A percentile compares a stretch with the other conserved stretches of the same genome.
phyloP scores from a whole-genome alignment of 2,329 filamentous ascomycete species.

The Aspergillus sp. region DNA sequence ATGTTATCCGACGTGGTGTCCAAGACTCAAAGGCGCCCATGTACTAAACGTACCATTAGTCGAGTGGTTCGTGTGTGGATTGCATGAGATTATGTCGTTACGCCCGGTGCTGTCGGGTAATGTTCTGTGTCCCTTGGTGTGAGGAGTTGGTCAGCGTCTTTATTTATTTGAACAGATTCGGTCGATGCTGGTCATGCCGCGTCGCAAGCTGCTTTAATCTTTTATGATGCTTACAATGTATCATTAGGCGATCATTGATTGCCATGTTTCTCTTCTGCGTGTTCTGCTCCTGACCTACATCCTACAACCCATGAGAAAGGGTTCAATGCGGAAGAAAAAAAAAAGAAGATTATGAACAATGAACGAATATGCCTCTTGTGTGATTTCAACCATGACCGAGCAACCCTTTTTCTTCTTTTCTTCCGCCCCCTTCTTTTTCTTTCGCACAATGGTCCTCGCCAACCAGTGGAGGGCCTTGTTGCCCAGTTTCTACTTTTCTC shows the following conservation, averaged over 20 bases:
- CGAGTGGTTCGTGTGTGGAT: neutral
- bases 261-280: constrained; percentile 5
- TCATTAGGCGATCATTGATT: constrained; percentile 7
- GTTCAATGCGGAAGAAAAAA: constrained; percentile 1
- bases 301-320: constrained; percentile 3
- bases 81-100: constrained; percentile 1
- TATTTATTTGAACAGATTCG: constrained; percentile 14
- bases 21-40: constrained; percentile 68
- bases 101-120: constrained; percentile 7
- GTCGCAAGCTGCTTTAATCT: constrained; percentile 12
- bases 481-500: neutral
- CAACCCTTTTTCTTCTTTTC: neutral
- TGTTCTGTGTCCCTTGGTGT: neutral
- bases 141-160: constrained; percentile 8
- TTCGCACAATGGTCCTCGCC: neutral
- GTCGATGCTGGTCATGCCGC: constrained; percentile 32
- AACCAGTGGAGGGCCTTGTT: neutral
- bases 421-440: neutral
- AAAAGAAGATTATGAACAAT: constrained; percentile 19
- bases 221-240: constrained; percentile 8
- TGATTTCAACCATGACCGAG: constrained; percentile 5
- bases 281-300: neutral
- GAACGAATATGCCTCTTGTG: constrained; percentile 21
- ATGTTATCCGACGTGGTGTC: constrained; percentile 65
- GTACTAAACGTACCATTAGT: constrained; percentile 43